Percentiles rank a stretch among this genome's conserved stretches.
phyloP scores from a whole-genome alignment of 768 basidiomycete genomes.

The Astraeus odoratus region DNA sequence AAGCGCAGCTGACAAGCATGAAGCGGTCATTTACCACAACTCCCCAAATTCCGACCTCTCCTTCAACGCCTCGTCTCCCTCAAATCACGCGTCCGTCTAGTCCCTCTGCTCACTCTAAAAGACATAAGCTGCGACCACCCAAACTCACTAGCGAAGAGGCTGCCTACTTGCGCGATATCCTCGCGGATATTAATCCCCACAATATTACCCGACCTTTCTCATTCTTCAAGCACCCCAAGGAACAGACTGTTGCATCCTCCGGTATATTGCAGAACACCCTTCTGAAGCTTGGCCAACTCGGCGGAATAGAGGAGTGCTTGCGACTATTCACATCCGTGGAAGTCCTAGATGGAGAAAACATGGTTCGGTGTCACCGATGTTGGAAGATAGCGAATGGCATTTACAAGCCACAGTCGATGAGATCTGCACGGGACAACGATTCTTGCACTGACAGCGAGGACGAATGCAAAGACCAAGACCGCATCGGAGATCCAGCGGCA shows the following conservation, averaged over 20 bases:
- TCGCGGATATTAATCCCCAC: constrained; percentile 53
- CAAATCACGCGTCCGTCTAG: constrained; percentile 24
- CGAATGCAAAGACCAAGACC: constrained; percentile 20
- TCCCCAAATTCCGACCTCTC: constrained; percentile 17
- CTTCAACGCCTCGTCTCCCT: constrained; percentile 14
- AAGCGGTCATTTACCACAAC: constrained; percentile 19
- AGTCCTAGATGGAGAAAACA: constrained; percentile 87
- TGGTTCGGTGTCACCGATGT: constrained; percentile 87
- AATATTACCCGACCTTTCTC: constrained; percentile 40
- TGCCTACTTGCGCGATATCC: constrained; percentile 60
- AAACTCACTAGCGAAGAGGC: constrained; percentile 52
- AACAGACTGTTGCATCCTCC: constrained; percentile 21
- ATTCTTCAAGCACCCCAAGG: constrained; percentile 38
- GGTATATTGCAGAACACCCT: not conserved
- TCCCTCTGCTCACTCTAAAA: constrained; percentile 29
- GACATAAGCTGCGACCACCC: constrained; percentile 37
- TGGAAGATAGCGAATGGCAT: constrained; percentile 85
- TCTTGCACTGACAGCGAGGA: constrained; percentile 29
- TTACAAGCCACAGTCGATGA: constrained; percentile 30
- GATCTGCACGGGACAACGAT: constrained; percentile 18
- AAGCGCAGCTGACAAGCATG: constrained; percentile 19
- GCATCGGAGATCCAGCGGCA: constrained; percentile 19
- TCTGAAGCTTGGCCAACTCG: constrained; percentile 22
- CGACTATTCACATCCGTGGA: constrained; percentile 91
- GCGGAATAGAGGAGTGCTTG: constrained; percentile 72